A percentile compares a stretch with the other conserved stretches of the same genome.
These are phyloP conservation scores for Cutaneotrichosporon mucoides DNA, from an alignment of 1,284 basidiomycete genomes.

Conservation along the genomic window DNA sequence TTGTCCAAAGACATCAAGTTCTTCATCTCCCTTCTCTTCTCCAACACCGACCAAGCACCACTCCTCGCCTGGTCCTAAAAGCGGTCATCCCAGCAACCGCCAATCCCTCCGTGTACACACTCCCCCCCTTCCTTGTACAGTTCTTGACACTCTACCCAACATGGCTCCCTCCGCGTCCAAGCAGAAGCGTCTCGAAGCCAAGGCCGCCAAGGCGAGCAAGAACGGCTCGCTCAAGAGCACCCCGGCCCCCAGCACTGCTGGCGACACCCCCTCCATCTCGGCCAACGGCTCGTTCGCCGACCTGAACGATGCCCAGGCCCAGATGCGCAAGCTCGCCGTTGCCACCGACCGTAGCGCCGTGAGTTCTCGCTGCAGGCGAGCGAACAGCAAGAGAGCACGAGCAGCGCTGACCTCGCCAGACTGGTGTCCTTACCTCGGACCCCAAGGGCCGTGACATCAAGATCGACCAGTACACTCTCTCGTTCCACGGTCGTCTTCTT, in stretches of 20 bases:
- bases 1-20: background rate
- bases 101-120: background rate
- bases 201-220: slow-evolving; percentile 65
- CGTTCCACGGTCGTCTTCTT: slow-evolving; percentile 92
- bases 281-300: slow-evolving; percentile 67
- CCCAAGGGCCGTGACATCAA: slow-evolving; percentile 91
- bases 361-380: slow-evolving; percentile 12
- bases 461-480: slow-evolving; percentile 92
- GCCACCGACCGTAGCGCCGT: slow-evolving; percentile 75
- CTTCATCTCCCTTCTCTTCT: background rate
- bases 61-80: background rate
- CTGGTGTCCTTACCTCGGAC: slow-evolving; percentile 91
- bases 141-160: slow-evolving; percentile 12
- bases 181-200: slow-evolving; percentile 77
- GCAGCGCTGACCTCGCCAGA: slow-evolving; percentile 29
- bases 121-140: background rate
- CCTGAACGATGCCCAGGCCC: slow-evolving; percentile 48
- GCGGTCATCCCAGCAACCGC: background rate
- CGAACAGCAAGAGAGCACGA: background rate
- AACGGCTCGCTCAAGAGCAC: slow-evolving; percentile 44
- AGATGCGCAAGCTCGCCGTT: slow-evolving; percentile 81
- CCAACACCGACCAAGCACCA: background rate
- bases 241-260: slow-evolving; percentile 59
- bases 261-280: slow-evolving; percentile 68
- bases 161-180: slow-evolving; percentile 52